Base-by-base conservation (phyloP, 768 basidiomycete species). In the Terana coerulea region DNA sequence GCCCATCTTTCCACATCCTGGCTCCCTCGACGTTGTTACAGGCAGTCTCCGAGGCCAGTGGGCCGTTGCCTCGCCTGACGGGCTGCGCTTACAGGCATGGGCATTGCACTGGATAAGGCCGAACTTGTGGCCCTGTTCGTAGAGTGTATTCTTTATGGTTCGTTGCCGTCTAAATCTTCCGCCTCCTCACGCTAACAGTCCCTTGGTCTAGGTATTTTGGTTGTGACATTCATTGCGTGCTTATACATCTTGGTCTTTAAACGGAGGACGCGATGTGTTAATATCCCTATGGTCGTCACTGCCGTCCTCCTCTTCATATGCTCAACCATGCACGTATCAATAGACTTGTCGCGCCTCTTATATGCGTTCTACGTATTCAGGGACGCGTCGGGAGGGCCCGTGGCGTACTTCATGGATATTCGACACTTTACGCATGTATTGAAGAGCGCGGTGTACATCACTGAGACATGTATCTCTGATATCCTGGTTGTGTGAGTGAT, bases 361-460 rank as follows among this genome's bases (percentile, higher is more conserved):
- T 12, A 29, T 21, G 51, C 51, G 6, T 52, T 52, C 35, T 45
- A 41, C 31, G 47, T 35, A 2, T 41, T 26, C 34, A 21, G 43
- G 11, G 24, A 34, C 11, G 34, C 44, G 19, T 24, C 50, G 5
- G 44, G 33, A 22, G 51, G 51, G 5, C 51, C 51, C 17, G 37
- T 25, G 14, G 44, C 34, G 29, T 47, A 46, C 22, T 30, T 52
- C n/a, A 21, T 19, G 9, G 26, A 47, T n/a, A 31, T 52, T 29
- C 17, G 24, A n/a, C 15, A 30, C 12, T 2, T 52, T 5, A 52
- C 44, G 28, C 51, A 52, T 28, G 44, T 52, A 3, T 8, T 52
- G 22, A 52, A 52, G 26, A 52, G 51, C 28, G 51, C 51, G 24
- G 44, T 52, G 26, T 52, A 52, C 26, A 52, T 52, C 22, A 46